phyloP scores from a whole-genome alignment of 176 grass and related monocot species.

The Chrysopogon serrulatus region DNA sequence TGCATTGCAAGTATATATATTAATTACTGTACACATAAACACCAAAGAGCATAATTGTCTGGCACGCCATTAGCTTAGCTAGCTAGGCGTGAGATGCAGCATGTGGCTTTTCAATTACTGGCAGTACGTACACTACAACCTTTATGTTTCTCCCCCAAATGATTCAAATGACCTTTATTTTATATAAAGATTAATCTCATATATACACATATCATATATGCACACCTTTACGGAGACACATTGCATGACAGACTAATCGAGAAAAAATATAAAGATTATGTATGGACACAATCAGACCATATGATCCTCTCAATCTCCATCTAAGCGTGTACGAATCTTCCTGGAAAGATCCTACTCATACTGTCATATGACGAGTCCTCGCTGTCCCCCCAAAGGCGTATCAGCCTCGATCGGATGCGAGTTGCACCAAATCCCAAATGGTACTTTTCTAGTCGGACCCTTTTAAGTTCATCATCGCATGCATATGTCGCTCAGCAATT shows the following conservation, averaged over 20 bases:
- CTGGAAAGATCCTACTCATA: slow-evolving; percentile 40
- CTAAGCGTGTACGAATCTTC: slow-evolving; percentile 34
- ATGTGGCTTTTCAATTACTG: not conserved
- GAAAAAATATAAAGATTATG: not conserved
- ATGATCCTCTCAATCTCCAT: slow-evolving; percentile 30
- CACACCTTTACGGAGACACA: not conserved
- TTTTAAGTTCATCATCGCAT: slow-evolving; percentile 51
- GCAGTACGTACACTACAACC: not conserved
- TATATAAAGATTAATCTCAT: not conserved
- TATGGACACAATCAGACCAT: slow-evolving; percentile 22
- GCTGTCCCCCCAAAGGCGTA: slow-evolving; percentile 41
- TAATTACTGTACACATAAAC: not conserved
- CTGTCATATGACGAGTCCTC: slow-evolving; percentile 34
- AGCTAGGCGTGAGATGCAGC: not conserved
- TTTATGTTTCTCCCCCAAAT: not conserved
- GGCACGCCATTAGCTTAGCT: too few relatives aligned
- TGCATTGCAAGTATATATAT: not conserved
- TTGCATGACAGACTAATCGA: not conserved
- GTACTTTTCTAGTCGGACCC: slow-evolving; percentile 23
- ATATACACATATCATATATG: not conserved
- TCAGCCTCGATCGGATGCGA: slow-evolving; percentile 29
- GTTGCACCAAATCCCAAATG: slow-evolving; percentile 40
- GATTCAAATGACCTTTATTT: not conserved
- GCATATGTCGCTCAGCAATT: not conserved
- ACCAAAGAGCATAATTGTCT: not conserved